phyloP scores from a whole-genome alignment of 805 yeast species.

The Sugiyamaella mastotermitis region DNA sequence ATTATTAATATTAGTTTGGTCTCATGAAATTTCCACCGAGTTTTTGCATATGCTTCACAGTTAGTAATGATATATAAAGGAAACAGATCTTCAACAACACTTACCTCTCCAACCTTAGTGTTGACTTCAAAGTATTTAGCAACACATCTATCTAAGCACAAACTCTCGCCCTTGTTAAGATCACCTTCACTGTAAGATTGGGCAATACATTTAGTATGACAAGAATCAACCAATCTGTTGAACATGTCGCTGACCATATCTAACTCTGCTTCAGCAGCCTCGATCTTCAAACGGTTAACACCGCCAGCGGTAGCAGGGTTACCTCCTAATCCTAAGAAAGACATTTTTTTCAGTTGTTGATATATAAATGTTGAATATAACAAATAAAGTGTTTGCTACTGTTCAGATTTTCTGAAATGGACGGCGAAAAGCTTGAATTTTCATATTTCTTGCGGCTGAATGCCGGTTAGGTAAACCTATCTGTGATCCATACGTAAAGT shows the following conservation, averaged over 20 bases:
- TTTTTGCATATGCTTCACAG: constrained; percentile 42
- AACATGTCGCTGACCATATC: constrained; percentile 98
- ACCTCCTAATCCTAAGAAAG: constrained; percentile 48
- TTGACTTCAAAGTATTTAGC: constrained; percentile 91
- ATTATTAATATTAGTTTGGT: constrained; percentile 9
- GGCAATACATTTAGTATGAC: constrained; percentile 78
- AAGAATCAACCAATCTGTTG: constrained; percentile 81
- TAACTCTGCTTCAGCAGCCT: constrained; percentile 92
- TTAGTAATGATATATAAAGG: too few relatives aligned
- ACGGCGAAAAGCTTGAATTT: too few relatives aligned
- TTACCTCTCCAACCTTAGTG: constrained; percentile 81
- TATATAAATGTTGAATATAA: too few relatives aligned
- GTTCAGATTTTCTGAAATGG: too few relatives aligned
- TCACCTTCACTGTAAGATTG: constrained; percentile 64
- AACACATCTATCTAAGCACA: constrained; percentile 93
- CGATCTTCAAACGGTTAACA: constrained; percentile 31
- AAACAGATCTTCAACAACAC: too few relatives aligned
- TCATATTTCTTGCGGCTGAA: too few relatives aligned
- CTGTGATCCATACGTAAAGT: too few relatives aligned
- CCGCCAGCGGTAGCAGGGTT: constrained; percentile 34
- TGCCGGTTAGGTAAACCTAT: too few relatives aligned
- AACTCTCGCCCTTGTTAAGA: constrained; percentile 69
- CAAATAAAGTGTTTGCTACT: too few relatives aligned
- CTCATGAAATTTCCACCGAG: constrained; percentile 34
- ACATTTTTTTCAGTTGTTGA: too few relatives aligned